Base-by-base conservation (phyloP, 345 rosid species). In the Lepidium africanum region DNA sequence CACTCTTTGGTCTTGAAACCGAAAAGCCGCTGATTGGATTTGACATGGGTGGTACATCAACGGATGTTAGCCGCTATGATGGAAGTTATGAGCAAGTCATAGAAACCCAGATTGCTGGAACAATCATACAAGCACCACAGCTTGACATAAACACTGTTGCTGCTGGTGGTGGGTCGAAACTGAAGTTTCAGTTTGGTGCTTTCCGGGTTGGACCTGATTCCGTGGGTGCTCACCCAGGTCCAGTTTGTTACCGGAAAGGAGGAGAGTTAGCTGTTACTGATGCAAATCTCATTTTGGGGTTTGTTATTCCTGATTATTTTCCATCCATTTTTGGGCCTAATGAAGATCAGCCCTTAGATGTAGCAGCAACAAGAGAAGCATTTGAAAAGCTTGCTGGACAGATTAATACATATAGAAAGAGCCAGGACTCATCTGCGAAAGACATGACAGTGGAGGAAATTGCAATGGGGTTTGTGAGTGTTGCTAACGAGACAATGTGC, bases 41-140 rank as follows among this genome's bases (percentile, higher is more conserved):
- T 49, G 99, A 91, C 76, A 94, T 94, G 99, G 99, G 97, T 45
- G 99, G 99, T 59, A 94, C 99, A 4, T 94, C 99, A 4, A 88
- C 99, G 0, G 99, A 94, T 73, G 97, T 94, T 37, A 91, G 99
- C 59, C 95, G 99, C 6, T 94, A 87, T 81, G 99, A 92, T 73
- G 99, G 97, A 45, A 88, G 87, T 65, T 94, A 88, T 41, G 97
- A 94, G 79, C 97, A 91, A 73, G 97, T 91, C n/a, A 63, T 94
- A n/a, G 99, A 90, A 77, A 91, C 99, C 16, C 91, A 94, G 86
- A 90, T 94, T 78, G 91, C 97, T 23, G 99, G 99, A 74, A 77
- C 97, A 33, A 85, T 91, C 60, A 88, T 94, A 74, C 99, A 94
- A 78, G 99, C 96, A 5, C 97, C 99, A 79, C 99, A 94, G 78